phyloP scores from a whole-genome alignment of 2,329 filamentous ascomycete genomes.

The Daldinia eschscholtzii region DNA sequence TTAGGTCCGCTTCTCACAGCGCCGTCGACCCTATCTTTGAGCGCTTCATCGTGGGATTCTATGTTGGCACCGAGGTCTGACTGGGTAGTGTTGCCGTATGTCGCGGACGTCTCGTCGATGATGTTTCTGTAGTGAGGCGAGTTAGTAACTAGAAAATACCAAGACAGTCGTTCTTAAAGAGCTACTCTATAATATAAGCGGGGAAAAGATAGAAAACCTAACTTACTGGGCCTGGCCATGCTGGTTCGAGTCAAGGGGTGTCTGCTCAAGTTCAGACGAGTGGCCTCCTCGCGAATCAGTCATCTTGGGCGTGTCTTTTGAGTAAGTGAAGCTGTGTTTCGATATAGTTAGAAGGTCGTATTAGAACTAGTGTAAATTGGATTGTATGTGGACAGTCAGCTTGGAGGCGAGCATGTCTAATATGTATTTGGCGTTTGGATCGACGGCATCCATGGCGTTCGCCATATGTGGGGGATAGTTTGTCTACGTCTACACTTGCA shows the following conservation, averaged over 20 bases:
- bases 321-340: neutral
- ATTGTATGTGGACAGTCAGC: neutral
- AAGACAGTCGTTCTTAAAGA: neutral
- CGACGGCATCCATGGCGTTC: slow-evolving; percentile 8
- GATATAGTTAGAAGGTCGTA: neutral
- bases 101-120: slow-evolving; percentile 44
- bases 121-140: slow-evolving; percentile 40
- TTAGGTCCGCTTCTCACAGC: slow-evolving; percentile 50
- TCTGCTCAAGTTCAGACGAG: slow-evolving; percentile 42
- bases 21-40: slow-evolving; percentile 52
- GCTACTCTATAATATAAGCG: neutral
- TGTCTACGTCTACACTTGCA: neutral
- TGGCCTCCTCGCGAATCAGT: slow-evolving; percentile 41
- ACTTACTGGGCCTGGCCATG: slow-evolving; percentile 45
- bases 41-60: slow-evolving; percentile 43
- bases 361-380: neutral
- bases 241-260: slow-evolving; percentile 41
- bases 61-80: slow-evolving; percentile 39
- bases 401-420: neutral
- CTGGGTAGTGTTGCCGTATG: slow-evolving; percentile 36
- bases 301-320: slow-evolving; percentile 38
- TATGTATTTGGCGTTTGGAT: slow-evolving; percentile 6
- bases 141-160: neutral
- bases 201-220: neutral
- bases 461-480: slow-evolving; percentile 23